Percentiles rank a stretch among this genome's conserved stretches.
Evolutionary conservation across 257 asterid species (phyloP).

Genomic region (Ilex aquifolium): DNA sequence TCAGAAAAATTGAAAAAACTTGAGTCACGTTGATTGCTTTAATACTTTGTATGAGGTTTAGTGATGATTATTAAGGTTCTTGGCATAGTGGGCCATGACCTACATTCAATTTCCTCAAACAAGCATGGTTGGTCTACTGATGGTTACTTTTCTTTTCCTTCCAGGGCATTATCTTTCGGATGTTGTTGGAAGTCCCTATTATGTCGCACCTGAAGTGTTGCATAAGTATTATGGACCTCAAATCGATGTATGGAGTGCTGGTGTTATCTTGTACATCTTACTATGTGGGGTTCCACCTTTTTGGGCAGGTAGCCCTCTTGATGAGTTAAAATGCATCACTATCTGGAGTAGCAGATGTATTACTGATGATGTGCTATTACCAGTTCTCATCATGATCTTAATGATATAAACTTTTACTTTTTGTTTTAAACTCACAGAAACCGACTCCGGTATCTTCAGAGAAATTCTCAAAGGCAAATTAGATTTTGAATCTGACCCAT

Average conservation of each 20-base stretch:
- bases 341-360: no score
- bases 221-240: background rate
- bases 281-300: background rate
- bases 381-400: background rate
- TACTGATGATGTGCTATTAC: background rate
- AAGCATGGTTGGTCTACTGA: background rate
- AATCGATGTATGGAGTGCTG: background rate
- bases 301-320: background rate
- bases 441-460: background rate
- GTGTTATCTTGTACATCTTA: no score
- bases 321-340: no score
- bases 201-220: constrained; percentile 1
- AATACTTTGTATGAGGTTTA: no score
- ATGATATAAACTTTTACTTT: background rate
- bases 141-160: background rate
- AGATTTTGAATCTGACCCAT: background rate
- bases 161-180: background rate
- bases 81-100: no score
- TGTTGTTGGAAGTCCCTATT: background rate
- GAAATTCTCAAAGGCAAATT: background rate
- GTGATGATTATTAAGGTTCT: no score
- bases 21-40: no score
- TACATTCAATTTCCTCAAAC: no score
- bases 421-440: background rate
- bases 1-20: no score